phyloP scores from a whole-genome alignment of 2,329 filamentous ascomycete genomes.

The Fusarium irregulare region DNA sequence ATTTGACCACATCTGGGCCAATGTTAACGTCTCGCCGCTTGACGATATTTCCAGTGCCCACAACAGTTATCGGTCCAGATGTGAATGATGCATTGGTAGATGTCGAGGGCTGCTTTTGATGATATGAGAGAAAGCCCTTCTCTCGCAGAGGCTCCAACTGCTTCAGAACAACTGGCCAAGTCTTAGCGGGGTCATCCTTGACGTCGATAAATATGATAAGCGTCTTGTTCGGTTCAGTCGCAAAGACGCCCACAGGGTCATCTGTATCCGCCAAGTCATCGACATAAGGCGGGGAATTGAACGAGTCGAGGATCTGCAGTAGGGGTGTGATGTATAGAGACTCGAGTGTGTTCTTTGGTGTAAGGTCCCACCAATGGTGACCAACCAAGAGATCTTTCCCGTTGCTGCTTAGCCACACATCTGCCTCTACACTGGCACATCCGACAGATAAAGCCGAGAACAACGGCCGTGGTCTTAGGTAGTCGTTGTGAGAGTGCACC shows the following conservation, averaged over 20 bases:
- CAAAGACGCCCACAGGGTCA: constrained; percentile 63
- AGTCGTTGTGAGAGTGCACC: constrained; percentile 75
- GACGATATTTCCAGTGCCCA: constrained; percentile 69
- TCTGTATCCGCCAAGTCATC: background rate
- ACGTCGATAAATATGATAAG: constrained; percentile 75
- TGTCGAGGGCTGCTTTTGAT: constrained; percentile 55
- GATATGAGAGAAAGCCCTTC: constrained; percentile 65
- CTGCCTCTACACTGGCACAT: constrained; percentile 73
- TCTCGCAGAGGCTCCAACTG: constrained; percentile 66
- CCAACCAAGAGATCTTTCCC: constrained; percentile 68
- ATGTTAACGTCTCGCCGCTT: constrained; percentile 37
- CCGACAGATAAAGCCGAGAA: constrained; percentile 70
- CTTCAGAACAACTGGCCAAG: constrained; percentile 44
- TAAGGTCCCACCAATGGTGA: constrained; percentile 63
- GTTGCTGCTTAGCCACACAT: constrained; percentile 68
- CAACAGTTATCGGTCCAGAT: constrained; percentile 70
- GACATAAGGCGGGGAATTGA: constrained; percentile 12
- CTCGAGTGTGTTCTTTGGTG: constrained; percentile 65
- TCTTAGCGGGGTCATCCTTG: constrained; percentile 59
- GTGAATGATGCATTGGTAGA: constrained; percentile 52
- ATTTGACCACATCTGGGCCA: constrained; percentile 17
- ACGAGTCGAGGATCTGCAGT: constrained; percentile 64
- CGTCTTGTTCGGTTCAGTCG: constrained; percentile 61
- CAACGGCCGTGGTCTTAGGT: constrained; percentile 71
- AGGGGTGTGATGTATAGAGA: constrained; percentile 74